Evolutionary conservation across 805 yeast species (phyloP), one percentile per base, ranked within the genome.

Genomic region (Kluyveromyces lactis): DNA sequence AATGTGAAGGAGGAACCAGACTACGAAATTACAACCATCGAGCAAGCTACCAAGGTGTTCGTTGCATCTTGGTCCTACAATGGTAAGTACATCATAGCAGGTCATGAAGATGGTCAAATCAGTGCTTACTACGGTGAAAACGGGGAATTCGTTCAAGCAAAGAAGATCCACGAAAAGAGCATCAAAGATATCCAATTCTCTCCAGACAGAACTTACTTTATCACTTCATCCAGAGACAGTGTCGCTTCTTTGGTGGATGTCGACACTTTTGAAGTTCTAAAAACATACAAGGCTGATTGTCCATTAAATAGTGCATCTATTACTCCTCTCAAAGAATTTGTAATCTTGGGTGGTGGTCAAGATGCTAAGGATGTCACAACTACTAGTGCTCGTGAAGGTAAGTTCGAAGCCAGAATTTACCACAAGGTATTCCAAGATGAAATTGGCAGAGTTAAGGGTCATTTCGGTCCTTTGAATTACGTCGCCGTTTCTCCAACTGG

Each of bases 351-450:
- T 39, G 99, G 99, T 69, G 99, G 99, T 79, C 97, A 92, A 71
- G 97, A 87, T 55, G 97, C 98, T 30, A 79, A 87, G 65, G 95
- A 89, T 63, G 99, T 92, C 58, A 92, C 99, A 31, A 92, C 97
- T n/a, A 87, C 97, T 19, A 76, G 92, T 31, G 79, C 87, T 41
- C 72, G 81, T 36, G 95, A 90, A 64, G 98, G 98, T 69, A 86
- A 86, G 60, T 92, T 92, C 63, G 97, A 92, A 70, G 92, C 97
- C 27, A 78, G 95, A 68, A 85, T 92, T 63, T 86, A 80, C 67
- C 97, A 92, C 68, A 92, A 90, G 68, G 76, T 92, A 37, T 92
- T 89, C 63, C 82, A 81, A 63, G 97, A 90, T 60, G 97, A 90
- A 64, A 80, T 92, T 49, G 98, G 97, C 50, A 81, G 96, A 67